Percentiles rank a stretch among this genome's conserved stretches.
Evolutionary conservation across 441 rosid genomes (phyloP).

Genomic region (Caryocar brasiliense): DNA sequence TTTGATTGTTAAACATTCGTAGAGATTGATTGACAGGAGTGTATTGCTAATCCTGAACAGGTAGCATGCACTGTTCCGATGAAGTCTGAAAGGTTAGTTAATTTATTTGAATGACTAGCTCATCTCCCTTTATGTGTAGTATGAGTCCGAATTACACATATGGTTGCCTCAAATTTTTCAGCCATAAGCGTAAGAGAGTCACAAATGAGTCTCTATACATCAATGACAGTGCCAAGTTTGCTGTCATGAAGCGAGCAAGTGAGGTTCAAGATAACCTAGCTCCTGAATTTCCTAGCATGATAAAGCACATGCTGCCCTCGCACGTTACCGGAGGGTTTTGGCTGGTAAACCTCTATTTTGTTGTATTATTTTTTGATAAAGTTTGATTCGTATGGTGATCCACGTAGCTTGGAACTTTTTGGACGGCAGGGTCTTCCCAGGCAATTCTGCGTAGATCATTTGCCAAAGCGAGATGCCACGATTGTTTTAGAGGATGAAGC

Average conservation of each 20-base stretch:
- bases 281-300: slow-evolving; percentile 27
- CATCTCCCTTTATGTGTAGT: not conserved
- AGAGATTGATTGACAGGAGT: not conserved
- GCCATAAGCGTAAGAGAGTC: slow-evolving; percentile 32
- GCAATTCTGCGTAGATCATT: slow-evolving; percentile 25
- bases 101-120: not conserved
- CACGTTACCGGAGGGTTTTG: slow-evolving; percentile 46
- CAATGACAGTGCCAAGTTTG: slow-evolving; percentile 2
- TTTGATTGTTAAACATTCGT: not conserved
- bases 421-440: slow-evolving; percentile 29
- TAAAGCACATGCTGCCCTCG: slow-evolving; percentile 42
- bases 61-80: not conserved
- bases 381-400: not conserved
- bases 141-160: not conserved
- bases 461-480: slow-evolving; percentile 29
- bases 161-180: not conserved
- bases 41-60: slow-evolving; percentile 7
- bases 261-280: slow-evolving; percentile 32
- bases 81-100: slow-evolving; percentile 22
- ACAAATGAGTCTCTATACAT: not conserved
- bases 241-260: slow-evolving; percentile 26
- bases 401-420: not conserved
- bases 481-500: slow-evolving; percentile 46
- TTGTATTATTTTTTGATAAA: too few species aligned
- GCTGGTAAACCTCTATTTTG: slow-evolving; percentile 26